These are phyloP conservation scores for Salvia rosmarinus DNA, from an alignment of 257 asterid genomes.

Conservation along the genomic window DNA sequence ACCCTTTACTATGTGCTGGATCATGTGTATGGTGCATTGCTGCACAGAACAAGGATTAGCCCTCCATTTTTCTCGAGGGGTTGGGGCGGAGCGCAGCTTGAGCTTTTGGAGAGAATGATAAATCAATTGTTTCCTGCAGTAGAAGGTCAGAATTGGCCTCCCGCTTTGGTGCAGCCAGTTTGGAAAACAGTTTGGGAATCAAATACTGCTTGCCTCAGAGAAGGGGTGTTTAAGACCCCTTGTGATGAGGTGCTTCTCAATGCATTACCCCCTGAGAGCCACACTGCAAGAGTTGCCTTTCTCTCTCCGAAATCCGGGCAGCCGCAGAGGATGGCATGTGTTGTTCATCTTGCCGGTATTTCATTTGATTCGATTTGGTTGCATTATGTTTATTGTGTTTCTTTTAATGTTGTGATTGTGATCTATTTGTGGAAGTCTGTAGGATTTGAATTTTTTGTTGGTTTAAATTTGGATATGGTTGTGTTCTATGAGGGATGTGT, in stretches of 20 bases:
- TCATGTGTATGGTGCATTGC: conserved; percentile 86
- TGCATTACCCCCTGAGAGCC: conserved; percentile 96
- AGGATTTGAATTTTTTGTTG: neutral
- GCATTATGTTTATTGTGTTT: conserved; percentile 1
- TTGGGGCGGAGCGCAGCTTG: conserved; percentile 98
- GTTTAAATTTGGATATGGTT: neutral
- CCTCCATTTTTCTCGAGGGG: conserved; percentile 87
- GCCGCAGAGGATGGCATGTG: conserved; percentile 80
- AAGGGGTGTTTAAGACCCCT: conserved; percentile 88
- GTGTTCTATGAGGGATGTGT: neutral
- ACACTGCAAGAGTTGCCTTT: conserved; percentile 81
- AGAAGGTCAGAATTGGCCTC: conserved; percentile 83
- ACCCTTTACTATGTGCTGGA: conserved; percentile 80
- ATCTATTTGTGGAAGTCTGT: too few relatives aligned
- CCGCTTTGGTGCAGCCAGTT: conserved; percentile 60
- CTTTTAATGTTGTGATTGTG: conserved; percentile 13
- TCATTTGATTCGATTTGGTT: neutral
- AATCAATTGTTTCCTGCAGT: conserved; percentile 70
- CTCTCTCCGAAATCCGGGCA: conserved; percentile 69
- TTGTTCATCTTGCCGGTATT: conserved; percentile 97
- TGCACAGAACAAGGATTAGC: conserved; percentile 85
- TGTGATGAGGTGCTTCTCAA: conserved; percentile 70
- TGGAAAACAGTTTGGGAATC: conserved; percentile 97
- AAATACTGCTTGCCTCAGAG: conserved; percentile 68
- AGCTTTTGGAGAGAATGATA: conserved; percentile 73